These are phyloP conservation scores for Gastrolobium bilobum DNA, from an alignment of 306 rosid species.

Conservation along the genomic window DNA sequence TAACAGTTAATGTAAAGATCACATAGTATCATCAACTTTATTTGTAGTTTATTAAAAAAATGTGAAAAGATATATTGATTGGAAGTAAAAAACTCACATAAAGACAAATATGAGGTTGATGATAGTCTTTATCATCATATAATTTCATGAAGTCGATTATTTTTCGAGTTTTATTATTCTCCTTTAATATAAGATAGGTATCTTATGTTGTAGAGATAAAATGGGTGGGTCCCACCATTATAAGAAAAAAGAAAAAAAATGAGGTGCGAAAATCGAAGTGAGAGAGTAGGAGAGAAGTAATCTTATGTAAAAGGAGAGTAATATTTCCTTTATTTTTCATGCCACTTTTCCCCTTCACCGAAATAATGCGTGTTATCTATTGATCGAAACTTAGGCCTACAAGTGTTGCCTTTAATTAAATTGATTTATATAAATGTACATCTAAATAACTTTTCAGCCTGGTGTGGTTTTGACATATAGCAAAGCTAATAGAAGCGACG, in stretches of 20 bases:
- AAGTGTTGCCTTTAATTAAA: not conserved
- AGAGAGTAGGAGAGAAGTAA: no score
- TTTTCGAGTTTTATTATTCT: no score
- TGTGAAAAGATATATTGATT: slow-evolving; percentile 9
- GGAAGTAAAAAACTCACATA: not conserved
- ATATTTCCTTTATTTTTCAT: no score
- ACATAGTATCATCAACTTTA: not conserved
- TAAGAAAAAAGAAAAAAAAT: no score
- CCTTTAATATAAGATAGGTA: no score
- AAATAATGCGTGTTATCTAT: slow-evolving; percentile 22
- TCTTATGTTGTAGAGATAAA: no score
- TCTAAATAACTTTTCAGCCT: not conserved
- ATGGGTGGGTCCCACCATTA: no score
- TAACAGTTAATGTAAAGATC: not conserved
- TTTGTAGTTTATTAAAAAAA: no score
- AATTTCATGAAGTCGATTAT: not conserved
- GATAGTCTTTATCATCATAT: slow-evolving; percentile 24
- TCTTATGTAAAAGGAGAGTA: no score
- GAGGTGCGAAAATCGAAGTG: no score
- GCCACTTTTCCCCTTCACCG: not conserved
- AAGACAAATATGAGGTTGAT: slow-evolving; percentile 12
- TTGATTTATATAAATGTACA: not conserved
- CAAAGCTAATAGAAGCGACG: not conserved
- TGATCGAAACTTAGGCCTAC: not conserved
- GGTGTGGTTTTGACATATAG: not conserved